phyloP scores from a whole-genome alignment of 768 basidiomycete genomes.

The Termitomyces sp. region DNA sequence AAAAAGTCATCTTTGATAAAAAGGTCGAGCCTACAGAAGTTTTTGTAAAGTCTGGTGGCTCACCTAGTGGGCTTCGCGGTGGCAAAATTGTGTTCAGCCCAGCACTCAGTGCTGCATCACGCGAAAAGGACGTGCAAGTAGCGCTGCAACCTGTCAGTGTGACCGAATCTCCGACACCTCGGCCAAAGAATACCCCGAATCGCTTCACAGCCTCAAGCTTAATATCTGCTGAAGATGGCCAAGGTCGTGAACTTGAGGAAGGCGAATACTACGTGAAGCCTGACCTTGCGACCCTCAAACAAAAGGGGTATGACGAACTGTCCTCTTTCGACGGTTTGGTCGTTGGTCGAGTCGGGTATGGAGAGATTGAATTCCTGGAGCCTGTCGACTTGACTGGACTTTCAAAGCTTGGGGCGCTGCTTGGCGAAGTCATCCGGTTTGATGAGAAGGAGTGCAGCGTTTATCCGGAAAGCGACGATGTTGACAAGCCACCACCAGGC shows the following conservation, averaged over 20 bases:
- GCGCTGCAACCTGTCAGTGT: constrained; percentile 22
- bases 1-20: constrained; percentile 88
- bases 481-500: constrained; percentile 77
- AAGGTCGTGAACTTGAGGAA: constrained; percentile 47
- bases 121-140: constrained; percentile 59
- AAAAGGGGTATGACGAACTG: constrained; percentile 67
- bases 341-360: constrained; percentile 90
- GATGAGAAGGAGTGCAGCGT: constrained; percentile 90
- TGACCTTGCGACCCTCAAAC: constrained; percentile 63
- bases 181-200: constrained; percentile 32
- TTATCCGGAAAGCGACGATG: constrained; percentile 86
- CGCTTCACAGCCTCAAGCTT: constrained; percentile 33
- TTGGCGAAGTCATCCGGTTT: constrained; percentile 85
- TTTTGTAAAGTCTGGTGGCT: constrained; percentile 45
- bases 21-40: constrained; percentile 72
- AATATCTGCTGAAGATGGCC: constrained; percentile 17
- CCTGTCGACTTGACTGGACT: constrained; percentile 84
- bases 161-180: constrained; percentile 31
- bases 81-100: constrained; percentile 71
- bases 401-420: constrained; percentile 69
- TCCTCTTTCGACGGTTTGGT: constrained; percentile 69
- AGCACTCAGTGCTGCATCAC: constrained; percentile 64
- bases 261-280: constrained; percentile 95
- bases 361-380: constrained; percentile 78
- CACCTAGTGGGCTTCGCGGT: constrained; percentile 36